Evolutionary conservation across 2,329 filamentous ascomycete species (phyloP).

Genomic region (Xylariales sp.): DNA sequence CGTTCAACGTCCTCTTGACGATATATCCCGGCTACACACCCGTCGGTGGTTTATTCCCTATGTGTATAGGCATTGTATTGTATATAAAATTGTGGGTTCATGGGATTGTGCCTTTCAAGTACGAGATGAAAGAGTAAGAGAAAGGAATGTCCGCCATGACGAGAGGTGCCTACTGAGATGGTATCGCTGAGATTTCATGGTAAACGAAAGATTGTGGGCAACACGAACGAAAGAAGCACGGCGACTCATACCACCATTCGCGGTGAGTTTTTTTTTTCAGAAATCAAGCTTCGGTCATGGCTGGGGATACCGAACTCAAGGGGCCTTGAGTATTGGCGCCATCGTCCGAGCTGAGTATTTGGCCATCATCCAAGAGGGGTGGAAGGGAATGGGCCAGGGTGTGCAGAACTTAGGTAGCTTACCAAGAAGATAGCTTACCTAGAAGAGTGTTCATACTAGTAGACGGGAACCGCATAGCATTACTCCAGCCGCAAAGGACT

Average conservation of each 20-base stretch:
- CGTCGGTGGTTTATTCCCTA: constrained; percentile 4
- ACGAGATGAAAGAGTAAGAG: background rate
- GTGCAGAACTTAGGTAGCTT: constrained; percentile 28
- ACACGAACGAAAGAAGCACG: constrained; percentile 8
- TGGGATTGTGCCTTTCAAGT: constrained; percentile 5
- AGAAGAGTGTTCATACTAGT: constrained; percentile 16
- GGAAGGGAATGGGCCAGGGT: background rate
- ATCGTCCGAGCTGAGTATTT: constrained; percentile 7
- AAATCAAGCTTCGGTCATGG: constrained; percentile 9
- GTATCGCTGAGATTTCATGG: constrained; percentile 16
- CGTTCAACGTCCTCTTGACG: constrained; percentile 8
- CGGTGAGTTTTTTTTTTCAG: background rate
- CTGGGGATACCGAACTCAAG: background rate
- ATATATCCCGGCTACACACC: constrained; percentile 2
- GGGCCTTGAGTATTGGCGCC: constrained; percentile 8
- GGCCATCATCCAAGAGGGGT: constrained; percentile 17
- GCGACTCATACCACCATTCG: no score
- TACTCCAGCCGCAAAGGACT: constrained; percentile 18
- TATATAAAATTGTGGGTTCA: constrained; percentile 28
- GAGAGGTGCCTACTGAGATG: background rate
- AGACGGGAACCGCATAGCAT: constrained; percentile 18
- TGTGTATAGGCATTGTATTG: constrained; percentile 31
- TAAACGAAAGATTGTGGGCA: constrained; percentile 8
- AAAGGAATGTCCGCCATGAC: constrained; percentile 8
- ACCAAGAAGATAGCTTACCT: constrained; percentile 22